phyloP scores from a whole-genome alignment of 2,329 filamentous ascomycete species.

The Colletotrichum sojae region DNA sequence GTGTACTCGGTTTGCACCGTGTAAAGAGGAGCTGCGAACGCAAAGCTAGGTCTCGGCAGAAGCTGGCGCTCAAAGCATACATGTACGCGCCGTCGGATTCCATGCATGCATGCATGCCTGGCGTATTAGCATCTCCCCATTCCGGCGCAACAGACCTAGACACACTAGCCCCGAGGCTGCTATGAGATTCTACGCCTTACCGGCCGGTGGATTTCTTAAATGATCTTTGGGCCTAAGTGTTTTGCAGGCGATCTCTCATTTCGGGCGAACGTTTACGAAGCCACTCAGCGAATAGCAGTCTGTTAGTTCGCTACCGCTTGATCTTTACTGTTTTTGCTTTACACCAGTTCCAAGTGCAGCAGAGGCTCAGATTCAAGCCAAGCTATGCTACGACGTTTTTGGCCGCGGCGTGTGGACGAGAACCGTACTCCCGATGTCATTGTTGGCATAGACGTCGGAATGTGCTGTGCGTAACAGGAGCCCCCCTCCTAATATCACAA shows the following conservation, averaged over 20 bases:
- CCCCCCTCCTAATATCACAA: neutral
- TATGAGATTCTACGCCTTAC: neutral
- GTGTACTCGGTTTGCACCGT: neutral
- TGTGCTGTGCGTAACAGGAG: slow-evolving; percentile 8
- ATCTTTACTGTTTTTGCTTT: neutral
- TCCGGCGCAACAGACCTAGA: neutral
- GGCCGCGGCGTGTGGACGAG: slow-evolving; percentile 4
- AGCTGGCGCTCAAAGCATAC: neutral
- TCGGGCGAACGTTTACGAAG: neutral
- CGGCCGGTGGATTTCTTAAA: neutral
- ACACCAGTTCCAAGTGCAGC: neutral
- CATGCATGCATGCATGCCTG: neutral
- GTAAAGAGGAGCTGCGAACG: neutral
- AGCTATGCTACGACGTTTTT: neutral
- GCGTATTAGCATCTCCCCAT: neutral
- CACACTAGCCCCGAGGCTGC: neutral
- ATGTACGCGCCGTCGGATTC: neutral
- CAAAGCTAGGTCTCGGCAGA: neutral
- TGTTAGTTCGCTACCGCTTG: neutral
- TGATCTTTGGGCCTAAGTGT: neutral
- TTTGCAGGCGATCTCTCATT: neutral
- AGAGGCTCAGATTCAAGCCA: neutral
- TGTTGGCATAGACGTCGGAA: slow-evolving; percentile 8
- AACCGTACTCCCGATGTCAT: slow-evolving; percentile 6
- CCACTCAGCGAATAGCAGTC: neutral